Evolutionary conservation across 257 asterid species (phyloP).

Genomic region (Fraxinus cuspidata): DNA sequence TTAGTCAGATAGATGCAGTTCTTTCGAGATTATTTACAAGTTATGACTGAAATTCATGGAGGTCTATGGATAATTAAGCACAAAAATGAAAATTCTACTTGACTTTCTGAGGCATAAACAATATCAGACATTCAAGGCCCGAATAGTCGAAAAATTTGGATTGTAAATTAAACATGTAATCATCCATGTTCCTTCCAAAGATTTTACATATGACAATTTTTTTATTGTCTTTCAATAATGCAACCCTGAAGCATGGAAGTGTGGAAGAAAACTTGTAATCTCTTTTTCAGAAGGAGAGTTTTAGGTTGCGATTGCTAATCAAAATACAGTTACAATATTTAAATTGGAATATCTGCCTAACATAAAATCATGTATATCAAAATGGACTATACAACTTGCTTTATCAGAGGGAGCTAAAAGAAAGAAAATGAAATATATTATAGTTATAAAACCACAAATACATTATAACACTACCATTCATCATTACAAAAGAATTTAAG

Average conservation of each 20-base stretch:
- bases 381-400: background rate
- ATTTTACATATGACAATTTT: too few species aligned
- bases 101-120: background rate
- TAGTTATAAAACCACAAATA: background rate
- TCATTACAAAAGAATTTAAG: background rate
- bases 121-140: background rate
- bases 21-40: slow-evolving; percentile 15
- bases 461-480: background rate
- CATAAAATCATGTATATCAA: background rate
- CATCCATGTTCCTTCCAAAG: too few species aligned
- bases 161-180: too few species aligned
- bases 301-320: too few species aligned
- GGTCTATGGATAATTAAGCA: background rate
- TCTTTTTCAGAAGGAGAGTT: too few species aligned
- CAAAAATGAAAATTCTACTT: background rate
- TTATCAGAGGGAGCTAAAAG: background rate
- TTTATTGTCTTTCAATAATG: too few species aligned
- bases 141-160: background rate
- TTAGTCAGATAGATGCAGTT: background rate
- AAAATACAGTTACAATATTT: too few species aligned
- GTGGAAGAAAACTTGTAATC: too few species aligned
- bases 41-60: background rate
- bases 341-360: background rate
- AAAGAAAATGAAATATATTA: background rate
- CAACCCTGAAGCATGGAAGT: too few species aligned